phyloP scores from a whole-genome alignment of 495 filamentous ascomycete genomes.

The Penicillium argentinense region DNA sequence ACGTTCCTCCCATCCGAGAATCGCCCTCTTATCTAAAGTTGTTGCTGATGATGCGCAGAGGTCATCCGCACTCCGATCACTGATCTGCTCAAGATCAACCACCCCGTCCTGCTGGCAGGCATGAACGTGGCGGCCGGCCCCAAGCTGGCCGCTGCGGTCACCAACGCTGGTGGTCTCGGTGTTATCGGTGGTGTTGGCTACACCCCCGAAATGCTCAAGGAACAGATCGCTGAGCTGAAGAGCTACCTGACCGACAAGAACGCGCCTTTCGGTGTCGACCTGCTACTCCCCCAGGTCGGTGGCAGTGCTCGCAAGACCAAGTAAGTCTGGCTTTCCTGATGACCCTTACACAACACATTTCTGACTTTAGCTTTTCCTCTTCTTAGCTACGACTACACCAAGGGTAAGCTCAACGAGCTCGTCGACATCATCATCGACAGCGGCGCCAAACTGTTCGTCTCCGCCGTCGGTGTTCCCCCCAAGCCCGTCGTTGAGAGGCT shows the following conservation, averaged over 20 bases:
- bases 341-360: background rate
- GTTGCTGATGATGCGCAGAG: conserved; percentile 49
- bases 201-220: conserved; percentile 92
- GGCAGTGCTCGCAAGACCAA: conserved; percentile 93
- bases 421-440: conserved; percentile 90
- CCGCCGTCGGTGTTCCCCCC: conserved; percentile 92
- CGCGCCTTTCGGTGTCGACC: conserved; percentile 97
- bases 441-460: conserved; percentile 91
- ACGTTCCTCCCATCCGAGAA: conserved; percentile 35
- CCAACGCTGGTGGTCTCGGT: conserved; percentile 94
- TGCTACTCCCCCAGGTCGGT: conserved; percentile 91
- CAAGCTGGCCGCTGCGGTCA: conserved; percentile 94
- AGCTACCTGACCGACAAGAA: conserved; percentile 87
- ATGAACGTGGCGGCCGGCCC: conserved; percentile 99
- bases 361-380: conserved; percentile 19
- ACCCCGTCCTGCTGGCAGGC: conserved; percentile 91
- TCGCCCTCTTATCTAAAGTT: background rate
- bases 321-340: conserved; percentile 46
- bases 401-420: conserved; percentile 92
- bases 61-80: conserved; percentile 85
- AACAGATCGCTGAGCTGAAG: conserved; percentile 95
- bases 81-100: conserved; percentile 95
- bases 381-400: conserved; percentile 96
- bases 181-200: conserved; percentile 97
- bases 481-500: conserved; percentile 84